Conservation (phyloP, 129 eudicot species). For the Saposhnikovia divaricata region DNA sequence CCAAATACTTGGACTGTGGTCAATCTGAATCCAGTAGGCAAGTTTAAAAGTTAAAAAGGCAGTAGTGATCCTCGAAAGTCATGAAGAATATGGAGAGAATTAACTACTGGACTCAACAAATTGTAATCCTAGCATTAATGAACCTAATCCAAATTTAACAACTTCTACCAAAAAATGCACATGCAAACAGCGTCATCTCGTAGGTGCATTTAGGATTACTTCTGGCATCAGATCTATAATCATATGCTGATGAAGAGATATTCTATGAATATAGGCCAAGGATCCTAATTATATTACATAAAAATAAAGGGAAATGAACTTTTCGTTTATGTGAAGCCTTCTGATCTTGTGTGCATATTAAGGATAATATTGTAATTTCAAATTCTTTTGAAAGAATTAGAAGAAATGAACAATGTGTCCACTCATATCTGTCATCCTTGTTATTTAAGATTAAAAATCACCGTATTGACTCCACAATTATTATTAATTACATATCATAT, state of each 20-base stretch:
- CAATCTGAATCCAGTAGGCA: background rate
- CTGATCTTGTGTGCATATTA: too few species aligned
- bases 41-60: background rate
- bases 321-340: too few species aligned
- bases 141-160: background rate
- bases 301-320: background rate
- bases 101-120: background rate
- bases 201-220: background rate
- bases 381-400: too few species aligned
- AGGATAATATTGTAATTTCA: too few species aligned
- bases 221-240: background rate
- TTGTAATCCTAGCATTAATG: background rate
- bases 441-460: too few species aligned
- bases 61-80: background rate
- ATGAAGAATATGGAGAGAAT: background rate
- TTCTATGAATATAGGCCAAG: background rate
- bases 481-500: too few species aligned
- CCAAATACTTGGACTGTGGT: background rate
- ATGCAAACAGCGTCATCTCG: background rate
- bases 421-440: too few species aligned
- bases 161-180: background rate
- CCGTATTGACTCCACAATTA: too few species aligned
- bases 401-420: too few species aligned
- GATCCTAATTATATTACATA: background rate
- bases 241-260: background rate